These are phyloP conservation scores for Talaromyces sp. DNA, from an alignment of 2,329 filamentous ascomycete species.

Conservation along the genomic window DNA sequence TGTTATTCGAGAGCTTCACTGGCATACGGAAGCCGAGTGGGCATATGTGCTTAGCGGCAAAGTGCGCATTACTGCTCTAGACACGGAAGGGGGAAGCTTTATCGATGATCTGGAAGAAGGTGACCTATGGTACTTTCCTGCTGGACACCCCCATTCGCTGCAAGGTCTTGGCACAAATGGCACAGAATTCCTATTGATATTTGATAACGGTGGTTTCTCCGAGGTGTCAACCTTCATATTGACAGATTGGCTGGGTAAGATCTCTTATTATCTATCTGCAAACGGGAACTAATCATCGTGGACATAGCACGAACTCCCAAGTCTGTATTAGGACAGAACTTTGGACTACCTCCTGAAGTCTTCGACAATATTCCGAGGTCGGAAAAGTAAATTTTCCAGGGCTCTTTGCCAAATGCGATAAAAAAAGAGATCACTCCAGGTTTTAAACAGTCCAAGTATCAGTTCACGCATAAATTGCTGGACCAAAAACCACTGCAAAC, in stretches of 20 bases:
- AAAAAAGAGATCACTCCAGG: conserved; percentile 57
- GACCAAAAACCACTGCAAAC: conserved; percentile 59
- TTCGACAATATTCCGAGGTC: conserved; percentile 60
- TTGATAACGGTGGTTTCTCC: conserved; percentile 53
- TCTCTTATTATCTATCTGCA: neutral
- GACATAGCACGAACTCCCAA: conserved; percentile 61
- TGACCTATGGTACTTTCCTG: conserved; percentile 74
- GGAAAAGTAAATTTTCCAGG: conserved; percentile 72
- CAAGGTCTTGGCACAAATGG: conserved; percentile 63
- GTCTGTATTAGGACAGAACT: conserved; percentile 67
- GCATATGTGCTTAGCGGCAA: conserved; percentile 67
- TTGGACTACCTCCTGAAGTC: conserved; percentile 61
- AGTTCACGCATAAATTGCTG: conserved; percentile 66
- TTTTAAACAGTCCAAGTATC: conserved; percentile 63
- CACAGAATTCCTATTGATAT: conserved; percentile 57
- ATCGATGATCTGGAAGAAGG: conserved; percentile 70
- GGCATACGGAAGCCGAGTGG: conserved; percentile 73
- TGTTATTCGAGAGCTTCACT: conserved; percentile 71
- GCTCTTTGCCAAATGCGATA: conserved; percentile 57
- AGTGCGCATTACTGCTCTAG: conserved; percentile 66
- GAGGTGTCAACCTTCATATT: conserved; percentile 67
- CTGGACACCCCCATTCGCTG: conserved; percentile 67
- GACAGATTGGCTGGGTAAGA: conserved; percentile 64
- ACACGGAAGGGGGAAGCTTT: conserved; percentile 68
- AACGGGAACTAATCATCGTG: neutral